Conservation (phyloP, 176 grass and related monocot species). For the Themeda triandra region DNA sequence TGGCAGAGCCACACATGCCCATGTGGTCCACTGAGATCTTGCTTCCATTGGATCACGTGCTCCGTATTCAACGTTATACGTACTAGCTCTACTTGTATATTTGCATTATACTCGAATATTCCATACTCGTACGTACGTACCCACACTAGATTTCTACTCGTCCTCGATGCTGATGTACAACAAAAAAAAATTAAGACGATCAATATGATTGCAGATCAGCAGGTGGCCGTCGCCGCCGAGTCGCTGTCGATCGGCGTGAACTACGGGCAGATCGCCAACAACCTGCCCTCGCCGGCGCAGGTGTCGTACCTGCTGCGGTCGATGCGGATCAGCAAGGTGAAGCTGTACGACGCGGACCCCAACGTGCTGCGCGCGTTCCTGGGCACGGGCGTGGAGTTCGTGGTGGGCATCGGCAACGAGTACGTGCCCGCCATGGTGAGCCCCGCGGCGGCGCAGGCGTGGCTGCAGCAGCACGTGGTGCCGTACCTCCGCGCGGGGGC, state of each 20-base stretch:
- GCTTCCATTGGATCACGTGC: slow-evolving; percentile 23
- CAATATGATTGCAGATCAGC: background rate
- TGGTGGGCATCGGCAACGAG: slow-evolving; percentile 64
- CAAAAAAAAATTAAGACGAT: no score
- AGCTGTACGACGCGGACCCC: slow-evolving; percentile 66
- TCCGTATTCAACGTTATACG: background rate
- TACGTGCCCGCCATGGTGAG: slow-evolving; percentile 39
- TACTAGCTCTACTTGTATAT: no score
- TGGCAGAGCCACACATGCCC: slow-evolving; percentile 21
- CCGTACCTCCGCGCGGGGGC: slow-evolving; percentile 43
- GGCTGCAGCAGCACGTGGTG: slow-evolving; percentile 48
- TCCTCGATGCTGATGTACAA: no score
- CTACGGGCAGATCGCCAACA: slow-evolving; percentile 76
- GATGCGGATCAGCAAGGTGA: slow-evolving; percentile 62
- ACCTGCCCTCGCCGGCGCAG: slow-evolving; percentile 45
- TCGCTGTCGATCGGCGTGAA: slow-evolving; percentile 59
- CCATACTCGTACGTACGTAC: background rate
- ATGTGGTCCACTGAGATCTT: slow-evolving; percentile 35
- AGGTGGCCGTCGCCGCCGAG: background rate
- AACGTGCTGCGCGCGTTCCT: slow-evolving; percentile 62
- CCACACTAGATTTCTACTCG: no score
- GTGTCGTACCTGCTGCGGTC: slow-evolving; percentile 63
- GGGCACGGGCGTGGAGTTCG: slow-evolving; percentile 63
- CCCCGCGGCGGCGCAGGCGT: slow-evolving; percentile 44
- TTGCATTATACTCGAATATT: background rate